Conservation (phyloP, 2,329 filamentous ascomycete species). For the Aspergillus caelatus region DNA sequence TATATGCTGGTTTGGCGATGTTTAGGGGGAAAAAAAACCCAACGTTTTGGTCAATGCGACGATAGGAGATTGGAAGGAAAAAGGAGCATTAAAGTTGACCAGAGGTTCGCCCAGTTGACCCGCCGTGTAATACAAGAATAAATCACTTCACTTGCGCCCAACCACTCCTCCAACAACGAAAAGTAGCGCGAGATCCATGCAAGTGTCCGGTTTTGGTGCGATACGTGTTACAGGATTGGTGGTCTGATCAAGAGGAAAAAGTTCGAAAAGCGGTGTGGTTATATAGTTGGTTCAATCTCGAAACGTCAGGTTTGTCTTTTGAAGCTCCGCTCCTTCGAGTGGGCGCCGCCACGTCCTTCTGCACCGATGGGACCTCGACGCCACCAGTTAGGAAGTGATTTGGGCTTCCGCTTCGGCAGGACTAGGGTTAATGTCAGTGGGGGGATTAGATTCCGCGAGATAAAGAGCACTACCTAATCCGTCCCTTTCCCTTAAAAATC, state of each 20-base stretch:
- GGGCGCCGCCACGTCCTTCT: conserved; percentile 4
- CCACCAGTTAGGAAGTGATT: background rate
- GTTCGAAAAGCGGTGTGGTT: conserved; percentile 19
- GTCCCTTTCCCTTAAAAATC: background rate
- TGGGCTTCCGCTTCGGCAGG: background rate
- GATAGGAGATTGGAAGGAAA: background rate
- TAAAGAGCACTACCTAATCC: background rate
- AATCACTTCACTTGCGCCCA: conserved; percentile 14
- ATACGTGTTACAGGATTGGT: conserved; percentile 18
- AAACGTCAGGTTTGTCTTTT: conserved; percentile 1
- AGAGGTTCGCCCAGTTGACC: conserved; percentile 2
- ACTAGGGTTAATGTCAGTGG: background rate
- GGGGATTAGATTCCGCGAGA: background rate
- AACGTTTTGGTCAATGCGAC: background rate
- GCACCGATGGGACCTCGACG: background rate
- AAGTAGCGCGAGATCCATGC: conserved; percentile 18
- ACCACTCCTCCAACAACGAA: conserved; percentile 15
- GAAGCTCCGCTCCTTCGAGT: background rate
- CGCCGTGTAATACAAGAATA: conserved; percentile 1
- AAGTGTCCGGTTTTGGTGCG: conserved; percentile 12
- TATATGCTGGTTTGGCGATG: background rate
- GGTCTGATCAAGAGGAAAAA: conserved; percentile 18
- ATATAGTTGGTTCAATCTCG: conserved; percentile 9
- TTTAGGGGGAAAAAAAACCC: background rate
- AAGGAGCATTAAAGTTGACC: background rate